Percentiles rank a stretch among this genome's conserved stretches.
These are phyloP conservation scores for Huntiella moniliformis DNA, from an alignment of 2,329 filamentous ascomycete genomes.

Conservation along the genomic window DNA sequence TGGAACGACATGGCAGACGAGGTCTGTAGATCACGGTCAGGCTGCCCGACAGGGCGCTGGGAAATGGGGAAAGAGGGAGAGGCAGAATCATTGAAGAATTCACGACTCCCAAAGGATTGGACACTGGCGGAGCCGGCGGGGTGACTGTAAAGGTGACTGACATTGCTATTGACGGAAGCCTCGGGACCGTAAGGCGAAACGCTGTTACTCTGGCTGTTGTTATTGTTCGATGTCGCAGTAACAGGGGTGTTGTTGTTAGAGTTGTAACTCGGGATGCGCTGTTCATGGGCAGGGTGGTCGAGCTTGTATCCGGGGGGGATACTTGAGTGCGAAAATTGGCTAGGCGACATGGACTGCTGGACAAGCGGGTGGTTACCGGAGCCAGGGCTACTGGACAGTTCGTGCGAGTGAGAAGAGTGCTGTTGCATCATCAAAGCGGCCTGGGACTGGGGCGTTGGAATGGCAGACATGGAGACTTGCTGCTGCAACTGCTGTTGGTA, in stretches of 20 bases:
- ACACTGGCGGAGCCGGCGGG: constrained; percentile 12
- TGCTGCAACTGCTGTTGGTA: constrained; percentile 13
- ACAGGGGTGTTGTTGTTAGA: constrained; percentile 10
- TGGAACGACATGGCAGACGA: constrained; percentile 24
- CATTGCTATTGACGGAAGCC: constrained; percentile 15
- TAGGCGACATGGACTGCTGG: constrained; percentile 13
- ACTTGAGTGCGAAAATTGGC: constrained; percentile 12
- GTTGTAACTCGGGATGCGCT: constrained; percentile 14
- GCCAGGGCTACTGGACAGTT: constrained; percentile 12
- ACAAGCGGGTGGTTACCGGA: constrained; percentile 9
- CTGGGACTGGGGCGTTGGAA: constrained; percentile 24
- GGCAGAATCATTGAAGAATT: constrained; percentile 25
- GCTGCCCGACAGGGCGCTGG: constrained; percentile 8
- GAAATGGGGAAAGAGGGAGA: constrained; percentile 14
- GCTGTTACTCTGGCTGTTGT: constrained; percentile 11
- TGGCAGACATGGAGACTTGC: constrained; percentile 13
- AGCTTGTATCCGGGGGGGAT: constrained; percentile 15
- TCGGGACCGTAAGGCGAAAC: constrained; percentile 9
- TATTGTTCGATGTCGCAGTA: constrained; percentile 15
- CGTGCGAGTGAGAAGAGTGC: constrained; percentile 15
- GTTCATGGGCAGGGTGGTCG: constrained; percentile 14
- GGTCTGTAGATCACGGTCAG: constrained; percentile 16
- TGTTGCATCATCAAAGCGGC: constrained; percentile 9
- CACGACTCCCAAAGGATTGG: constrained; percentile 13
- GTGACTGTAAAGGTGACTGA: constrained; percentile 12